Evolutionary conservation across 768 basidiomycete species (phyloP), one percentile per base, ranked within the genome.

Genomic region (Boletus pseudopeckii): DNA sequence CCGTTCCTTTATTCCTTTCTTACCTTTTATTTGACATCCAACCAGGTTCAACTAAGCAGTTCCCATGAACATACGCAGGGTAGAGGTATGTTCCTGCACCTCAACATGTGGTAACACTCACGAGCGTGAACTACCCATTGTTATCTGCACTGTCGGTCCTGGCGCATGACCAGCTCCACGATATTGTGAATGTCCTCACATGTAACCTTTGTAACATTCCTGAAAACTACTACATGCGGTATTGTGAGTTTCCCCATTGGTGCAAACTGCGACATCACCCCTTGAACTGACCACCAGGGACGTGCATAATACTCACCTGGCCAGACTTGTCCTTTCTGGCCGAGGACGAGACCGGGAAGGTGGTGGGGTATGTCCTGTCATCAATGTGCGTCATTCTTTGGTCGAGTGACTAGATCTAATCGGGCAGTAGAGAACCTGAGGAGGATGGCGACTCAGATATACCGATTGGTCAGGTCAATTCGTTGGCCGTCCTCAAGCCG

Each of bases 361-460:
- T 82, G 20, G 80, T 82, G 1, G 81, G 81, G 10, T 82, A 81
- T 60, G 80, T 82, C 15, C 60, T 82, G n/a, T 77, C 77, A 0
- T 80, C 81, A 45, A 79, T 82, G 81, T 81, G 47, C 33, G 77
- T 63, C 26, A 38, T 20, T n/a, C n/a, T 44, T 34, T 38, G 14
- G 18, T 48, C 32, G 33, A 20, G 17, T 10, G 40, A 13, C 26
- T 28, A 20, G 30, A 17, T 54, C 56, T 63, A n/a, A 58, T 45
- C 34, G 13, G 18, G 20, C 7, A 15, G 41, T 22, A 69, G 68
- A 55, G 68, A 71, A 26, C 67, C 54, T 6, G 57, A 53, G 14
- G 69, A 65, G 5, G 18, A 37, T 9, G 39, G 39, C 3, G 44
- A 50, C 24, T 43, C 54, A n/a, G 32, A 45, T 15, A 43, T 14